A percentile compares a stretch with the other conserved stretches of the same genome.
Evolutionary conservation across 805 yeast species (phyloP).

Genomic region (Wickerhamiella alocasiicola): DNA sequence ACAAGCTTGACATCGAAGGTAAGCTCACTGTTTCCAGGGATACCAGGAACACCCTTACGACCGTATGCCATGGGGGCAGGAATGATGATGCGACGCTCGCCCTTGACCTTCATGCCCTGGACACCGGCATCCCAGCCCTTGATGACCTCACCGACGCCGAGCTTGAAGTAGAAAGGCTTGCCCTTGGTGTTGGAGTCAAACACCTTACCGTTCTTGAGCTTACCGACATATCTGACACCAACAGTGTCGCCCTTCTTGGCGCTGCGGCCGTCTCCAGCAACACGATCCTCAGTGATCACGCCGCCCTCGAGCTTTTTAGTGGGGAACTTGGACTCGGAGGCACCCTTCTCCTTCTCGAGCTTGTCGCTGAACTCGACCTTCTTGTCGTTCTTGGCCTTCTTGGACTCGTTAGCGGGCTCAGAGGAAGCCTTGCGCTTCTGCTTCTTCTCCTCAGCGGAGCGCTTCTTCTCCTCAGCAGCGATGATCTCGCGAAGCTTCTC

Average conservation of each 20-base stretch:
- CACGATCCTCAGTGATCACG: constrained; percentile 84
- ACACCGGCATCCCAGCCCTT: constrained; percentile 99
- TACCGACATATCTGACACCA: constrained; percentile 96
- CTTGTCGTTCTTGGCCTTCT: constrained; percentile 43
- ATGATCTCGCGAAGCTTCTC: constrained; percentile 11
- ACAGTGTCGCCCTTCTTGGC: constrained; percentile 85
- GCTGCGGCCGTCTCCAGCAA: constrained; percentile 71
- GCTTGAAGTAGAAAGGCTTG: constrained; percentile 80
- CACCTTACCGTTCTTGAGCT: constrained; percentile 88
- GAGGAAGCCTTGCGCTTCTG: constrained; percentile 29
- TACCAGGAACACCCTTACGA: constrained; percentile 84
- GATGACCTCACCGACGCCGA: constrained; percentile 97
- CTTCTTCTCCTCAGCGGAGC: constrained; percentile 23
- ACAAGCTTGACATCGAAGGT: constrained; percentile 93
- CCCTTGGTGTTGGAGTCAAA: constrained; percentile 97
- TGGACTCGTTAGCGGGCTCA: constrained; percentile 24
- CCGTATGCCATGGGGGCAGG: constrained; percentile 98
- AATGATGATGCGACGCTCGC: constrained; percentile 94
- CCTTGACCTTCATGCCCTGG: constrained; percentile 96
- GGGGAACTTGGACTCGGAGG: constrained; percentile 31
- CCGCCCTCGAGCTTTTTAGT: constrained; percentile 83
- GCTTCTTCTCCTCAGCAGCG: constrained; percentile 23
- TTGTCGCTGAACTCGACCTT: constrained; percentile 82
- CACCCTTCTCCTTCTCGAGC: constrained; percentile 89
- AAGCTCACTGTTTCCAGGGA: constrained; percentile 94